Evolutionary conservation across 2,329 filamentous ascomycete species (phyloP).

Genomic region (Neofusicoccum umdonicola): DNA sequence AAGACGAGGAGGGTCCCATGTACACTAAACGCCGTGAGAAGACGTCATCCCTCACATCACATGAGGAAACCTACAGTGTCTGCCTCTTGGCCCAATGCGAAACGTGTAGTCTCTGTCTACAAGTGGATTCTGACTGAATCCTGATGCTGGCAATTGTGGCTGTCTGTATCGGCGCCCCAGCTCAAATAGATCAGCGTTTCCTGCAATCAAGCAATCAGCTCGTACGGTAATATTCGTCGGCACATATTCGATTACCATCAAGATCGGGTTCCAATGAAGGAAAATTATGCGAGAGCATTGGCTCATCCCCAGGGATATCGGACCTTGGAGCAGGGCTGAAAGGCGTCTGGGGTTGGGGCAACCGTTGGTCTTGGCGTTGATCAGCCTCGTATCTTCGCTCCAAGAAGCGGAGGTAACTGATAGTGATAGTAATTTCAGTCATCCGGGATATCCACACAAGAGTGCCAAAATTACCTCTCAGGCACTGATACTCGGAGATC

Average conservation of each 20-base stretch:
- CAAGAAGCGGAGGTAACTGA: background rate
- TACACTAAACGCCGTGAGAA: background rate
- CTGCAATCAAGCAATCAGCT: no score
- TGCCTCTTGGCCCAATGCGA: background rate
- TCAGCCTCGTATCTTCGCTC: no score
- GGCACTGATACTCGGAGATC: background rate
- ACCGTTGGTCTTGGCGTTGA: no score
- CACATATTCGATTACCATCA: no score
- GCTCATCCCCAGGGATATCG: no score
- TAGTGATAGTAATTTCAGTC: background rate
- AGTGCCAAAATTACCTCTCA: background rate
- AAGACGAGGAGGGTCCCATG: background rate
- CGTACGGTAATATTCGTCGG: no score
- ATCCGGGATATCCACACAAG: background rate
- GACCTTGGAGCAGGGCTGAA: no score
- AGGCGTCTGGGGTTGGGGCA: no score
- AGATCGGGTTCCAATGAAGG: no score
- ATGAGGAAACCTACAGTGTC: background rate
- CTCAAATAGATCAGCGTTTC: background rate
- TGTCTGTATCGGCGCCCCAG: background rate
- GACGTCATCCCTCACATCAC: background rate
- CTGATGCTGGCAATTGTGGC: background rate
- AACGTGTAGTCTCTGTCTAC: background rate
- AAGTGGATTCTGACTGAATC: background rate
- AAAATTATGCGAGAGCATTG: no score